Base-by-base conservation (phyloP, 345 rosid genomes). In the Kandelia obovata region DNA sequence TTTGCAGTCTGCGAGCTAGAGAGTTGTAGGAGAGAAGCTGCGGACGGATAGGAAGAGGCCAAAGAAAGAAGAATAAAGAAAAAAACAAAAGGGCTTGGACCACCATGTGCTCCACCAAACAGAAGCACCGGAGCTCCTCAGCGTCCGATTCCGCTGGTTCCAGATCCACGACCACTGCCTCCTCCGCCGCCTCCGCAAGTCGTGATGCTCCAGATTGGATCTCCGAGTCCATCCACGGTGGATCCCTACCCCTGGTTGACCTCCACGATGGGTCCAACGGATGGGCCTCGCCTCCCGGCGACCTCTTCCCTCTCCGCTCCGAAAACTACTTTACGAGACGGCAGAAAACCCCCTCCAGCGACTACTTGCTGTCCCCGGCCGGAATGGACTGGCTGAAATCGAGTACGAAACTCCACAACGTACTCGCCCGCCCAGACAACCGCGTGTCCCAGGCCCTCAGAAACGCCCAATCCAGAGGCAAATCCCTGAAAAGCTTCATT, bases 281-380 rank as follows among this genome's bases (percentile, higher is more conserved):
- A 53, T 93, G 97, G 98, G 92, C 98, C 20, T 88, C 98, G 7
- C 97, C 98, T 10, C 96, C 97, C 6, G 96, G 96, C 17, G 80
- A 88, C 19, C 77, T 88, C 4, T 93, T 93, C 86, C 75, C 78
- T 56, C 87, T 93, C 73, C 96, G 98, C 52, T 83, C 96, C 46
- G 49, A 61, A 27, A 75, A 76, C 52, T 93, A 85, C 75, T 74
- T 93, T 15, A 66, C 83, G 13, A 87, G 73, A 60, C 79, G 88
- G 28, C 88, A 77, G 16, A 91, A 93, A 78, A 71, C 85, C 0
- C 94, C 95, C 37, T 62, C 90, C 69, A 92, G 94, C 27, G 88
- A 81, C 46, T 94, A 85, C 80, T 81, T 89, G 17, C 89, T 94
- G 81, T 73, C 83, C 4, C 97, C 96, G 21, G 83, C 88, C 64